A percentile compares a stretch with the other conserved stretches of the same genome.
Conservation (phyloP, 2,329 filamentous ascomycete genomes). For the Fusarium sororula region DNA sequence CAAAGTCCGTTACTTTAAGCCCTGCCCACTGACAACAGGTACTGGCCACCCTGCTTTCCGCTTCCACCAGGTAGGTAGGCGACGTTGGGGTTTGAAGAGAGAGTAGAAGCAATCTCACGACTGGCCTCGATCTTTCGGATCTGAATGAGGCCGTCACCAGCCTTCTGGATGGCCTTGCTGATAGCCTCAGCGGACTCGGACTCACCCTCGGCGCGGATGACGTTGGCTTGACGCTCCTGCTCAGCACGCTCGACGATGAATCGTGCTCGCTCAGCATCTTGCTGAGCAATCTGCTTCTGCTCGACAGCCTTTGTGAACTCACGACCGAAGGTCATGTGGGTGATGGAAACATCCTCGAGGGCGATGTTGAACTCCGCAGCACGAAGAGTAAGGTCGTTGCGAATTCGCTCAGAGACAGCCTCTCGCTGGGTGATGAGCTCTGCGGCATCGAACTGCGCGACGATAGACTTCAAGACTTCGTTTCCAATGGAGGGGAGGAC, state of each 20-base stretch:
- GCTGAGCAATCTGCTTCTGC: conserved; percentile 99
- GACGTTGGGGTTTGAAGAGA: conserved; percentile 92
- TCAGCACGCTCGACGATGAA: conserved; percentile 99
- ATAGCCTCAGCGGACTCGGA: conserved; percentile 97
- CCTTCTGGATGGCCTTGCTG: conserved; percentile 90
- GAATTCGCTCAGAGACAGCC: conserved; percentile 94
- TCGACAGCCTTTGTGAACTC: conserved; percentile 99
- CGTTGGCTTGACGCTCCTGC: conserved; percentile 98
- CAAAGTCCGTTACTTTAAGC: conserved; percentile 39
- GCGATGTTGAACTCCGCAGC: conserved; percentile 98
- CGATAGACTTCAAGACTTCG: conserved; percentile 98
- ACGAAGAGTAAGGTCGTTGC: conserved; percentile 88
- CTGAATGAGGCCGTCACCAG: conserved; percentile 91
- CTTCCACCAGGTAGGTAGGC: conserved; percentile 88
- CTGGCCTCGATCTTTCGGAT: conserved; percentile 98
- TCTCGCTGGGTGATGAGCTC: conserved; percentile 99
- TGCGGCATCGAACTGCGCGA: conserved; percentile 97
- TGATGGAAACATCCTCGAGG: conserved; percentile 98
- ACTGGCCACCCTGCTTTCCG: conserved; percentile 68
- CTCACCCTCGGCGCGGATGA: conserved; percentile 97
- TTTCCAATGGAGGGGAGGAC: conserved; percentile 99
- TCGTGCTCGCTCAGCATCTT: conserved; percentile 94
- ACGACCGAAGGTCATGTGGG: conserved; percentile 99
- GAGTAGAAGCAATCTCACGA: conserved; percentile 91
- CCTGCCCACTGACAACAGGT: conserved; percentile 62